phyloP scores from a whole-genome alignment of 2,329 filamentous ascomycete species.

The Diaporthe batatas region DNA sequence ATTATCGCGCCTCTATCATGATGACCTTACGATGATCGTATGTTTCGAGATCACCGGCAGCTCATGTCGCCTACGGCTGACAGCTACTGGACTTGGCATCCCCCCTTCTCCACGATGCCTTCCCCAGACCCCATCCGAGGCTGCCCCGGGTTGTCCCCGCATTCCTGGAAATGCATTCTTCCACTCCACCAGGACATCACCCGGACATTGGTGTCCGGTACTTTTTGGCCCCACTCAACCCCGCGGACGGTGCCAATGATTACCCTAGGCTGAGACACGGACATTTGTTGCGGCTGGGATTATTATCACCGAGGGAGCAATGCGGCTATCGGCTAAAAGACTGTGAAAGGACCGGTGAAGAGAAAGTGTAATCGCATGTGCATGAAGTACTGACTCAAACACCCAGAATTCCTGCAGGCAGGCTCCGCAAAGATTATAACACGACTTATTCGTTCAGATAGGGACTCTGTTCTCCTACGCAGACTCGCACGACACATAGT shows the following conservation, averaged over 20 bases:
- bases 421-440: neutral
- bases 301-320: neutral
- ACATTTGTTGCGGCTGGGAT: neutral
- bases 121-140: neutral
- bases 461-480: neutral
- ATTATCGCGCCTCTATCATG: neutral
- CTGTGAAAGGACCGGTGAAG: neutral
- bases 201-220: neutral
- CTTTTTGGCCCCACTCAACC: neutral
- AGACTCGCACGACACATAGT: neutral
- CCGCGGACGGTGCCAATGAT: neutral
- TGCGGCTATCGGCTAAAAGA: neutral
- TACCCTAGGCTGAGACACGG: neutral
- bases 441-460: neutral
- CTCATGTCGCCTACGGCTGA: neutral
- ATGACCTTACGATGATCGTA: constrained; percentile 8
- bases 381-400: neutral
- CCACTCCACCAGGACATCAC: neutral
- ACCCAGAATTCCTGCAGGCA: neutral
- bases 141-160: neutral
- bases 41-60: neutral
- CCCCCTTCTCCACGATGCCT: constrained; percentile 9
- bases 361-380: neutral
- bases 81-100: neutral
- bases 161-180: constrained; percentile 5